These are phyloP conservation scores for Schwanniomyces yamadae DNA, from an alignment of 805 yeast genomes.

Conservation along the genomic window DNA sequence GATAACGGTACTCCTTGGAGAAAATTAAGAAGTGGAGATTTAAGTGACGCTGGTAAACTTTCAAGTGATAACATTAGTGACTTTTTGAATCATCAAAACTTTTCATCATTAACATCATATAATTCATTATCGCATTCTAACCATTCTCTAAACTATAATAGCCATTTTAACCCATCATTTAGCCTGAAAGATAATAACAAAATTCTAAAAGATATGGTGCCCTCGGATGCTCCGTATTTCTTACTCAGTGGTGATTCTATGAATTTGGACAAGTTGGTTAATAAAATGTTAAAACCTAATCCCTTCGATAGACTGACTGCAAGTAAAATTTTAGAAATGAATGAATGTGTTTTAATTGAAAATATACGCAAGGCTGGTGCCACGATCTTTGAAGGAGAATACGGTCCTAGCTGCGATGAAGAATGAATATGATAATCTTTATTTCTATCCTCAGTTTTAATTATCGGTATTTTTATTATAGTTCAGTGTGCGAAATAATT, in stretches of 20 bases:
- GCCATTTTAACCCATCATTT: constrained; percentile 1
- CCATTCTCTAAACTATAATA: constrained; percentile 6
- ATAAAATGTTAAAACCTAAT: constrained; percentile 85
- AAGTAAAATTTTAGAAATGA: constrained; percentile 59
- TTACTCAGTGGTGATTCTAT: constrained; percentile 53
- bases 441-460: too few relatives aligned
- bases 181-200: not conserved
- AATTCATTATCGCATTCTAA: constrained; percentile 16
- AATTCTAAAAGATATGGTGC: constrained; percentile 44
- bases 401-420: constrained; percentile 58
- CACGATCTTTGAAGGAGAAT: constrained; percentile 92
- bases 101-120: constrained; percentile 33
- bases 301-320: constrained; percentile 84
- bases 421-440: constrained; percentile 1
- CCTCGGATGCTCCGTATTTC: constrained; percentile 86
- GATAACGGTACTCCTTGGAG: constrained; percentile 98
- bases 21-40: constrained; percentile 88
- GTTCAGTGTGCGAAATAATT: too few relatives aligned
- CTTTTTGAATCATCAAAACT: constrained; percentile 38
- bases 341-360: constrained; percentile 78
- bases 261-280: constrained; percentile 75
- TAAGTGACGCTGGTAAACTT: constrained; percentile 89
- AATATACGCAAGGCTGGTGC: constrained; percentile 86
- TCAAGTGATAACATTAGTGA: constrained; percentile 51
- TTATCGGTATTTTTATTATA: too few relatives aligned